phyloP scores from a whole-genome alignment of 2,329 filamentous ascomycete species.

The Cyphellophora attinorum region DNA sequence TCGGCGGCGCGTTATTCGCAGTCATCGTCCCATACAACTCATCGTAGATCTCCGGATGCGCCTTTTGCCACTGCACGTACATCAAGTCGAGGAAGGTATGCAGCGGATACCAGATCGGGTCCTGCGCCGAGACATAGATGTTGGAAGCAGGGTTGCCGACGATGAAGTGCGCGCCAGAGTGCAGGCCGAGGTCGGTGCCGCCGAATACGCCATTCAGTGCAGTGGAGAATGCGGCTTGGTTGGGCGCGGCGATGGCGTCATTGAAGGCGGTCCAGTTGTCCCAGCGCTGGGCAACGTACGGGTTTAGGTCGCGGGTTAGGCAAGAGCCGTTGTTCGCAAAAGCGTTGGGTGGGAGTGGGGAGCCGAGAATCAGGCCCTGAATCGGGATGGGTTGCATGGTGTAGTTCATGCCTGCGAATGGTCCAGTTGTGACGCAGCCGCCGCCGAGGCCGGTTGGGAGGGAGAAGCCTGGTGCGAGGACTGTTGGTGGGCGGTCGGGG shows the following conservation, averaged over 20 bases:
- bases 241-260: slow-evolving; percentile 7
- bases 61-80: slow-evolving; percentile 17
- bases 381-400: slow-evolving; percentile 16
- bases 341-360: slow-evolving; percentile 13
- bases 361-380: slow-evolving; percentile 11
- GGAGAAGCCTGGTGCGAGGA: slow-evolving; percentile 9
- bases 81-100: slow-evolving; percentile 18
- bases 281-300: slow-evolving; percentile 16
- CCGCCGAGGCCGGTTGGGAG: slow-evolving; percentile 19
- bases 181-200: slow-evolving; percentile 14
- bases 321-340: slow-evolving; percentile 16
- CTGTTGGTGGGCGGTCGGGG: slow-evolving; percentile 10
- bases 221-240: slow-evolving; percentile 9
- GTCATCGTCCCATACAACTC: slow-evolving; percentile 19
- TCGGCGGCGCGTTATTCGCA: slow-evolving; percentile 15
- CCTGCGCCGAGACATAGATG: slow-evolving; percentile 16
- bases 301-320: slow-evolving; percentile 19
- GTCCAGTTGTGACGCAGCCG: slow-evolving; percentile 19
- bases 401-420: slow-evolving; percentile 16
- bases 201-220: slow-evolving; percentile 16
- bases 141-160: slow-evolving; percentile 17
- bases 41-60: no score
- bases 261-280: slow-evolving; percentile 14
- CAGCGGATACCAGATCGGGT: slow-evolving; percentile 19
- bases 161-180: slow-evolving; percentile 20